These are phyloP conservation scores for Aspergillus funiculosus DNA, from an alignment of 495 filamentous ascomycete genomes.

Conservation along the genomic window DNA sequence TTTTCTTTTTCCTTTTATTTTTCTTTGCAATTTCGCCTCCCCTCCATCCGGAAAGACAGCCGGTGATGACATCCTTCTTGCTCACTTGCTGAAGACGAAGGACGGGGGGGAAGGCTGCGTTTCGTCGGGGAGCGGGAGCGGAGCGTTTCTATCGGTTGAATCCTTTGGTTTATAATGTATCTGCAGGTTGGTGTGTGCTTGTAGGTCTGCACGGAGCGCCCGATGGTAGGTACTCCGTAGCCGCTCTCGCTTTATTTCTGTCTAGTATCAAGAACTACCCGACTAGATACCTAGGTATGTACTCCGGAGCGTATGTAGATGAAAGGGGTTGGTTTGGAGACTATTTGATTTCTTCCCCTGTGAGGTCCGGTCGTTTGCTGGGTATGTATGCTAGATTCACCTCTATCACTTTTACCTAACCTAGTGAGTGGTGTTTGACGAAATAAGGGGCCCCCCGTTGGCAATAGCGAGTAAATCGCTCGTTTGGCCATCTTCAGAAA, in stretches of 20 bases:
- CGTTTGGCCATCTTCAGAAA: constrained; percentile 4
- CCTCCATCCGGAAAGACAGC: constrained; percentile 6
- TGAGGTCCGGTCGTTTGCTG: neutral
- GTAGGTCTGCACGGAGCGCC: neutral
- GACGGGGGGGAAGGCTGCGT: neutral
- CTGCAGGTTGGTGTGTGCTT: constrained; percentile 4
- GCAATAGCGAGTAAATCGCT: too few species aligned
- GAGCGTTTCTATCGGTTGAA: neutral
- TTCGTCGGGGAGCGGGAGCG: neutral
- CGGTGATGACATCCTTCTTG: neutral
- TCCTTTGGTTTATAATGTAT: neutral
- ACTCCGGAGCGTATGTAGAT: too few species aligned
- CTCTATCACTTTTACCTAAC: constrained; percentile 1
- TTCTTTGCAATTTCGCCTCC: neutral
- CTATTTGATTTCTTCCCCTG: constrained; percentile 7
- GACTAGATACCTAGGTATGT: too few species aligned
- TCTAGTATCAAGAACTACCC: too few species aligned
- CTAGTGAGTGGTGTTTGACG: too few species aligned
- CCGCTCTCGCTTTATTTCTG: too few species aligned
- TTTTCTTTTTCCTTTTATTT: neutral
- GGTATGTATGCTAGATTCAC: neutral
- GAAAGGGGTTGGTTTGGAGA: constrained; percentile 1
- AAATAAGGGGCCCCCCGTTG: too few species aligned
- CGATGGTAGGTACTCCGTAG: too few species aligned
- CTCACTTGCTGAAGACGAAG: too few species aligned